A percentile compares a stretch with the other conserved stretches of the same genome.
Conservation (phyloP, 1,284 basidiomycete genomes). For the Acaromyces ingoldii region DNA sequence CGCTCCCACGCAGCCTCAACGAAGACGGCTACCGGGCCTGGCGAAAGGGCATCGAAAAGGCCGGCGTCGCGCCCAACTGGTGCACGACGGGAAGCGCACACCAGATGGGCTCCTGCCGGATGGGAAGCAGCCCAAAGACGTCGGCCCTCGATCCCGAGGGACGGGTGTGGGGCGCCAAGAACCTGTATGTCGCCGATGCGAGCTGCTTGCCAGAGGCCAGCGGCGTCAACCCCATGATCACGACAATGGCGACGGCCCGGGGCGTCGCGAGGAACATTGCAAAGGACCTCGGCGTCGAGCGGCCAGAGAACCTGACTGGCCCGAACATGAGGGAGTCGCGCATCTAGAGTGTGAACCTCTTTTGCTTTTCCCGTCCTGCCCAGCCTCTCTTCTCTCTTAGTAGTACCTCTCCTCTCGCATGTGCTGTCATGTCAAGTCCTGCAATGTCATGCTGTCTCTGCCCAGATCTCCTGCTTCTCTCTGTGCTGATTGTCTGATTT, state of each 20-base stretch:
- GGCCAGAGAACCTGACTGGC: background rate
- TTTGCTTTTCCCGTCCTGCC: too few species aligned
- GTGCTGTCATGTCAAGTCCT: too few species aligned
- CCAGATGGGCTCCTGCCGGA: slow-evolving; percentile 54
- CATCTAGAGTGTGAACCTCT: too few species aligned
- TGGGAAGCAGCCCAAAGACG: slow-evolving; percentile 49
- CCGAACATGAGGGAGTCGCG: too few species aligned
- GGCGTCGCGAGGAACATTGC: slow-evolving; percentile 46
- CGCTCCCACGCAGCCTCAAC: slow-evolving; percentile 33
- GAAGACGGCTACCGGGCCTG: slow-evolving; percentile 42
- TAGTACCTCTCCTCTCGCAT: too few species aligned
- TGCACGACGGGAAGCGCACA: slow-evolving; percentile 39
- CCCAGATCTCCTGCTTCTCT: too few species aligned
- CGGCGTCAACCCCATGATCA: slow-evolving; percentile 57
- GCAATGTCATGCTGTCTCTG: too few species aligned
- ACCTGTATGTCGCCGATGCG: slow-evolving; percentile 56
- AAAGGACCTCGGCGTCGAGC: slow-evolving; percentile 36
- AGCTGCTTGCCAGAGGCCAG: slow-evolving; percentile 52
- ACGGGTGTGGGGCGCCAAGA: slow-evolving; percentile 53
- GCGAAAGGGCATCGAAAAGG: slow-evolving; percentile 36
- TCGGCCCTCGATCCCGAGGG: slow-evolving; percentile 53
- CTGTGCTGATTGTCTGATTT: too few species aligned
- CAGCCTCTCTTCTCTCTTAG: too few species aligned
- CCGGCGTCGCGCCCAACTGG: slow-evolving; percentile 30
- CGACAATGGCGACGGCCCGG: slow-evolving; percentile 46